Evolutionary conservation across 2,329 filamentous ascomycete species (phyloP).

Genomic region (Alternaria sp.): DNA sequence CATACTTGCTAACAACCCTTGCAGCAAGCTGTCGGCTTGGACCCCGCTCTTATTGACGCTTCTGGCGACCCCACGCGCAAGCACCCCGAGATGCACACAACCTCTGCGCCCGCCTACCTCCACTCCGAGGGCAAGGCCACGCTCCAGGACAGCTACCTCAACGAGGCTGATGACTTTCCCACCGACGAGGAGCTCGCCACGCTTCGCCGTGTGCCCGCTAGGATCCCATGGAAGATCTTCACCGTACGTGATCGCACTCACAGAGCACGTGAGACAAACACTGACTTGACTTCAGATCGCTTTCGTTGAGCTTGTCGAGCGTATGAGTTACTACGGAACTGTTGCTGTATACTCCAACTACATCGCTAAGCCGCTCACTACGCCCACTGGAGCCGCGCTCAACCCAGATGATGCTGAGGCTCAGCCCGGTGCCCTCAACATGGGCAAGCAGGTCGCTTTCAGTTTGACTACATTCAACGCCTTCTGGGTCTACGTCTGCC

Average conservation of each 20-base stretch:
- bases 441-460: constrained; percentile 61
- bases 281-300: constrained; percentile 32
- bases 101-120: constrained; percentile 37
- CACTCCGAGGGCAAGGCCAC: constrained; percentile 48
- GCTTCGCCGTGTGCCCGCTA: constrained; percentile 43
- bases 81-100: constrained; percentile 31
- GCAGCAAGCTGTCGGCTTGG: constrained; percentile 38
- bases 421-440: constrained; percentile 59
- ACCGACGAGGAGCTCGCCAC: constrained; percentile 45
- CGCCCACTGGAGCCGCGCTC: constrained; percentile 38
- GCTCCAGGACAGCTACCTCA: constrained; percentile 39
- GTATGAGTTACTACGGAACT: constrained; percentile 49
- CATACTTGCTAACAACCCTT: constrained; percentile 11
- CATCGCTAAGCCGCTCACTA: constrained; percentile 39
- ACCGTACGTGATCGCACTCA: constrained; percentile 11
- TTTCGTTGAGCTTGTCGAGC: constrained; percentile 48
- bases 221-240: constrained; percentile 43
- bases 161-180: constrained; percentile 34
- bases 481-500: constrained; percentile 65
- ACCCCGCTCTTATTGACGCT: constrained; percentile 41
- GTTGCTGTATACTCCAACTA: constrained; percentile 48
- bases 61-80: constrained; percentile 46
- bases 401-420: constrained; percentile 36
- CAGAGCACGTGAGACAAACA: not conserved
- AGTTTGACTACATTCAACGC: constrained; percentile 60